Percentiles rank a stretch among this genome's conserved stretches.
phyloP scores from a whole-genome alignment of 2,329 filamentous ascomycete genomes.

The Dactylellina sp. region DNA sequence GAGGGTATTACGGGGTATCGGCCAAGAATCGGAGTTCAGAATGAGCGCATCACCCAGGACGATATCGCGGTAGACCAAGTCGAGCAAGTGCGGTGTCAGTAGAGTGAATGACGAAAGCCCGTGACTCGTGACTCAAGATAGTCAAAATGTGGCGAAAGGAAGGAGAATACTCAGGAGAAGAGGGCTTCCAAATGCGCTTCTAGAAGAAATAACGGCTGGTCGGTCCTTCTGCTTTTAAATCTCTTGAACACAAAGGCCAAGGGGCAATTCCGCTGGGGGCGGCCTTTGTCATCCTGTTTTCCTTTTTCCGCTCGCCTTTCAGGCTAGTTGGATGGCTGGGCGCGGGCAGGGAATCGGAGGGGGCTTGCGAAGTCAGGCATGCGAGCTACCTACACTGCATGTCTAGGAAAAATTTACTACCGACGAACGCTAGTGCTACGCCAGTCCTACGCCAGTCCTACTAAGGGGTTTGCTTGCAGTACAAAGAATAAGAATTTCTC shows the following conservation, averaged over 20 bases:
- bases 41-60: constrained; percentile 20
- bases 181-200: constrained; percentile 56
- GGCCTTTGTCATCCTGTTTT: constrained; percentile 53
- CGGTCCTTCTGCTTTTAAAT: constrained; percentile 57
- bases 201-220: constrained; percentile 54
- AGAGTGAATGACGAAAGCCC: constrained; percentile 41
- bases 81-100: constrained; percentile 33
- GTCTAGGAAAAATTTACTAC: constrained; percentile 45
- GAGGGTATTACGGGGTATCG: constrained; percentile 27
- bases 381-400: constrained; percentile 37
- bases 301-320: constrained; percentile 45
- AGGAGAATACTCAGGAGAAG: constrained; percentile 33
- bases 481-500: constrained; percentile 20
- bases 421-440: neutral
- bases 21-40: constrained; percentile 22
- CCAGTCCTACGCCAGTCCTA: no score
- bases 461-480: constrained; percentile 14
- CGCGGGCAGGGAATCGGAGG: no score
- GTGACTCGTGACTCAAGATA: constrained; percentile 49
- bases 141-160: constrained; percentile 54
- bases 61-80: constrained; percentile 27
- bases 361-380: constrained; percentile 37
- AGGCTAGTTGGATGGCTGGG: constrained; percentile 48
- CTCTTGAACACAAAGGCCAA: constrained; percentile 31
- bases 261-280: constrained; percentile 26